Evolutionary conservation across 306 rosid species (phyloP).

Genomic region (Rosa multiflora): DNA sequence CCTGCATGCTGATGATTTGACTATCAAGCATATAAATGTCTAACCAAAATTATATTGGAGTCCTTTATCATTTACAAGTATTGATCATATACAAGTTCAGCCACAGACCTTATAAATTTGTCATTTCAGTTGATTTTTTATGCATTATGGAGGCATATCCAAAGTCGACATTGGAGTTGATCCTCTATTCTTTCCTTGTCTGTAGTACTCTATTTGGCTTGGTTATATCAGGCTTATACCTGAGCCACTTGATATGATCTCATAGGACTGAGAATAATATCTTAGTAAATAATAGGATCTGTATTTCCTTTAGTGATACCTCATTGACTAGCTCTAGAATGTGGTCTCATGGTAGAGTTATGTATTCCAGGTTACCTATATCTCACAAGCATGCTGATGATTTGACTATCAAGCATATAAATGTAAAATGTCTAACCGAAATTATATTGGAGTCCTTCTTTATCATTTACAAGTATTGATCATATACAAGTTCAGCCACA

Average conservation of each 20-base stretch:
- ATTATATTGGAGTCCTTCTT: not conserved
- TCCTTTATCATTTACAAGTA: not conserved
- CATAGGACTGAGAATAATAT: not conserved
- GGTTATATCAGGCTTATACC: not conserved
- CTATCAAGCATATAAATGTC: not conserved
- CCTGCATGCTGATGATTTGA: not conserved
- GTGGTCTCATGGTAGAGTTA: slow-evolving; percentile 18
- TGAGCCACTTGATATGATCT: not conserved
- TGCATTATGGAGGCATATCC: not conserved
- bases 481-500: too few relatives aligned
- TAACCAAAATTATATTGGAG: not conserved
- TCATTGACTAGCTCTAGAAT: not conserved
- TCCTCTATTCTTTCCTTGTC: not conserved
- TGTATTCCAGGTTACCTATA: slow-evolving; percentile 66
- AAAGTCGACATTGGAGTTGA: slow-evolving; percentile 1
- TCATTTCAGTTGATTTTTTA: not conserved
- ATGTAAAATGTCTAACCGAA: not conserved
- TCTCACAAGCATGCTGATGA: slow-evolving; percentile 6
- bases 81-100: not conserved
- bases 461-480: not conserved
- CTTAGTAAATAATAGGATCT: not conserved
- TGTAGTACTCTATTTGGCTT: not conserved
- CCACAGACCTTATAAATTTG: not conserved
- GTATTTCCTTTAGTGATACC: not conserved
- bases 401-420: not conserved